A percentile compares a stretch with the other conserved stretches of the same genome.
Evolutionary conservation across 2,329 filamentous ascomycete species (phyloP).

Genomic region (Neonectria punicea): DNA sequence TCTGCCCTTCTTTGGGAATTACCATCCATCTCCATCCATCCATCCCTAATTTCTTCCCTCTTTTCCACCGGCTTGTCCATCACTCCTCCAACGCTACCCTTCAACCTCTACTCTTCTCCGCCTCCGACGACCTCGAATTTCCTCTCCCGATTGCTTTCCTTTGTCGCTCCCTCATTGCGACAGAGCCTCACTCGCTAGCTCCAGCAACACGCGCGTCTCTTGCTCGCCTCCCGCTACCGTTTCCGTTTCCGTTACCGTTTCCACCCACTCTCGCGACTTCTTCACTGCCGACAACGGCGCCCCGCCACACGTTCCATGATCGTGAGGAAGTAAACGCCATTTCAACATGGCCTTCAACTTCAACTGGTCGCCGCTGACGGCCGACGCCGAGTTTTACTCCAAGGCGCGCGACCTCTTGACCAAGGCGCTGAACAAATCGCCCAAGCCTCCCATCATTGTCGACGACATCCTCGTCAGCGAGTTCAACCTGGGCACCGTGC

Average conservation of each 20-base stretch:
- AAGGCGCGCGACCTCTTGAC: slow-evolving; percentile 95
- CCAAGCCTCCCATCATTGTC: slow-evolving; percentile 98
- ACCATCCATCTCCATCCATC: slow-evolving; percentile 17
- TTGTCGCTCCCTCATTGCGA: slow-evolving; percentile 27
- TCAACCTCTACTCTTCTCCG: slow-evolving; percentile 12
- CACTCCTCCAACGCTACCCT: slow-evolving; percentile 12
- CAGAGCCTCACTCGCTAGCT: slow-evolving; percentile 18
- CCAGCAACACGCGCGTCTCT: slow-evolving; percentile 28
- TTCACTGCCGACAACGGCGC: slow-evolving; percentile 38
- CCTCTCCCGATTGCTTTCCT: slow-evolving; percentile 21
- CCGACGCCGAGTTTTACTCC: slow-evolving; percentile 90
- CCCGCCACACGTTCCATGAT: slow-evolving; percentile 46
- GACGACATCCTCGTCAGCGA: slow-evolving; percentile 99
- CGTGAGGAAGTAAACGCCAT: slow-evolving; percentile 53
- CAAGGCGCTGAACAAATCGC: slow-evolving; percentile 94
- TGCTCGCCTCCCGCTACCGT: slow-evolving; percentile 12
- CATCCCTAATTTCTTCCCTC: slow-evolving; percentile 28
- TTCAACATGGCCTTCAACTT: slow-evolving; percentile 98
- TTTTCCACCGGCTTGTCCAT: slow-evolving; percentile 13
- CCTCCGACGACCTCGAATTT: slow-evolving; percentile 22
- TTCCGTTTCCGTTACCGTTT: slow-evolving; percentile 16
- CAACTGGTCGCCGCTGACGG: slow-evolving; percentile 99
- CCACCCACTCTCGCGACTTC: slow-evolving; percentile 24
- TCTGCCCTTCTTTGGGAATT: slow-evolving; percentile 41
- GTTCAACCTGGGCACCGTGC: slow-evolving; percentile 93